Conservation (phyloP, 2,329 filamentous ascomycete species). For the Celoporthe dispersa region DNA sequence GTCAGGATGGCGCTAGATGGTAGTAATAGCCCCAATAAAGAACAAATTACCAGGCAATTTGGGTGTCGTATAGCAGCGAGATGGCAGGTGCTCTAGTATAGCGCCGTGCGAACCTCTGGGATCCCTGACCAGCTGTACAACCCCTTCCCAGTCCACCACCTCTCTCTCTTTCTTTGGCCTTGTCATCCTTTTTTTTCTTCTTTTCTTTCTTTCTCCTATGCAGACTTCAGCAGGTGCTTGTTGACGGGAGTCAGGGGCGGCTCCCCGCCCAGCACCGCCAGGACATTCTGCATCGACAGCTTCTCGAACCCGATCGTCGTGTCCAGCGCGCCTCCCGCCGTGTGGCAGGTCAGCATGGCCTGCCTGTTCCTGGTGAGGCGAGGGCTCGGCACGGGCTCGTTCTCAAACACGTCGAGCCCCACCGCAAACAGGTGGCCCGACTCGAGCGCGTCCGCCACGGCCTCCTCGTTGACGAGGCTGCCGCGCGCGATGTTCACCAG, state of each 20-base stretch:
- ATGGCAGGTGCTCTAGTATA: no score
- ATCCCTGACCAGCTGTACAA: no score
- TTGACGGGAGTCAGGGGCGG: conserved; percentile 57
- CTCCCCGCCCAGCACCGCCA: conserved; percentile 50
- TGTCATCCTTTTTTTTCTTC: neutral
- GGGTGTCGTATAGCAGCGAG: no score
- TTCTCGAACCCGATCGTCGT: conserved; percentile 58
- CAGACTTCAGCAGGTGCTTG: conserved; percentile 47
- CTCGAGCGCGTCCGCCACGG: conserved; percentile 52
- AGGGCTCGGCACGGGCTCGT: conserved; percentile 51
- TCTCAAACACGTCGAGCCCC: conserved; percentile 56
- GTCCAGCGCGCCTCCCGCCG: conserved; percentile 59
- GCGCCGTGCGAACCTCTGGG: no score
- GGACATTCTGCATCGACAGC: conserved; percentile 58
- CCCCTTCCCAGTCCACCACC: no score
- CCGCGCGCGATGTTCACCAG: conserved; percentile 62
- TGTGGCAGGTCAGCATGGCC: conserved; percentile 56
- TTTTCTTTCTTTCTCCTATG: neutral
- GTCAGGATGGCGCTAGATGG: no score
- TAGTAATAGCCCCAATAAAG: no score
- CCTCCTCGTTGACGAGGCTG: conserved; percentile 55
- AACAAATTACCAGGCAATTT: no score
- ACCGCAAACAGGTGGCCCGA: conserved; percentile 49
- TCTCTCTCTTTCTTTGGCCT: neutral
- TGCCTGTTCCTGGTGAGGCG: conserved; percentile 39